Evolutionary conservation across 2,329 filamentous ascomycete genomes (phyloP).

Genomic region (Penicillium sp.): DNA sequence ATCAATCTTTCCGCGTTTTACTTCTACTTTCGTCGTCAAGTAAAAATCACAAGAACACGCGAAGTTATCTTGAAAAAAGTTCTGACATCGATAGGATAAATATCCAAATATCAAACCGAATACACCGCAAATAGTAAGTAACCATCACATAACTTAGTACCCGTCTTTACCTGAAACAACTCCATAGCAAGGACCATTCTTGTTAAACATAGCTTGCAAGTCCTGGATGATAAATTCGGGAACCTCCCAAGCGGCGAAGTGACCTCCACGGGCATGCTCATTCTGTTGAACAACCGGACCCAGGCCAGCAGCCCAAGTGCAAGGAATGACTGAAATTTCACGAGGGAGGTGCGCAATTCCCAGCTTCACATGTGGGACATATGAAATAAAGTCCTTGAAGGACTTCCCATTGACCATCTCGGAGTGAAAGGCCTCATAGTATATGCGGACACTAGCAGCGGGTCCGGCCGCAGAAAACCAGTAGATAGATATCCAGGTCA

Average conservation of each 20-base stretch:
- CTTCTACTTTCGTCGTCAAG: not conserved
- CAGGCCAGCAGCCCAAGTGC: constrained; percentile 20
- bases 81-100: too few species aligned
- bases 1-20: not conserved
- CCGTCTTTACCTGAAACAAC: constrained; percentile 11
- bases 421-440: constrained; percentile 60
- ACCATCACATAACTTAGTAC: constrained; percentile 3
- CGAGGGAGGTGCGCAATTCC: constrained; percentile 22
- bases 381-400: constrained; percentile 13
- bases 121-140: not conserved
- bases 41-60: fast-evolving
- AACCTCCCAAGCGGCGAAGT: constrained; percentile 27
- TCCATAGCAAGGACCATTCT: constrained; percentile 17
- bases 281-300: constrained; percentile 22
- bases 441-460: constrained; percentile 67
- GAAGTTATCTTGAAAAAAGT: too few species aligned
- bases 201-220: constrained; percentile 18
- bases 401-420: constrained; percentile 5
- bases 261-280: constrained; percentile 20
- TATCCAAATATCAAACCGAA: not conserved
- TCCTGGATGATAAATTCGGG: constrained; percentile 18
- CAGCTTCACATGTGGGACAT: constrained; percentile 20
- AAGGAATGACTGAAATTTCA: constrained; percentile 22
- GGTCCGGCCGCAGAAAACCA: constrained; percentile 69
- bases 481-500: constrained; percentile 74